These are phyloP conservation scores for Colletotrichum sp. DNA, from an alignment of 2,329 filamentous ascomycete genomes.

Conservation along the genomic window DNA sequence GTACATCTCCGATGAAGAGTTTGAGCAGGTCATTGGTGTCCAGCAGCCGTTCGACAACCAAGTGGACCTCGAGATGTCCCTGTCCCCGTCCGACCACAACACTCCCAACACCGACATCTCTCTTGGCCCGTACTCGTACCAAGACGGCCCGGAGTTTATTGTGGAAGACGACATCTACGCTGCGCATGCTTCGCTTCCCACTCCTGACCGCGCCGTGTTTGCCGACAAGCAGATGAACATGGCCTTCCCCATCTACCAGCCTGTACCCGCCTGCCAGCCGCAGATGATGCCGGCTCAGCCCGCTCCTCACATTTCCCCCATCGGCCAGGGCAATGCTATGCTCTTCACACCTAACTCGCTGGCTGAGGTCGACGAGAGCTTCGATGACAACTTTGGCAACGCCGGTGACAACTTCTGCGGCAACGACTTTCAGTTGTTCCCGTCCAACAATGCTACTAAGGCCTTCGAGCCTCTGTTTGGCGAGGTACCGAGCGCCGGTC, in stretches of 20 bases:
- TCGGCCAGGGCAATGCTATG: slow-evolving; percentile 71
- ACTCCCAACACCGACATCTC: slow-evolving; percentile 49
- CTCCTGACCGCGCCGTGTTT: slow-evolving; percentile 39
- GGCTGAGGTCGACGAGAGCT: slow-evolving; percentile 68
- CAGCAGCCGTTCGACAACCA: slow-evolving; percentile 28
- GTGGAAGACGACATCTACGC: slow-evolving; percentile 69
- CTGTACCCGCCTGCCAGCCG: slow-evolving; percentile 44
- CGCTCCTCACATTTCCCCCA: slow-evolving; percentile 68
- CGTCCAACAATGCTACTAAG: slow-evolving; percentile 43
- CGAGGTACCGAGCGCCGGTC: slow-evolving; percentile 54
- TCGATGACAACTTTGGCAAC: slow-evolving; percentile 55
- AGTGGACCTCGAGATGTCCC: slow-evolving; percentile 47
- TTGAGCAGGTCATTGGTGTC: slow-evolving; percentile 36
- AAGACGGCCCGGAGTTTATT: slow-evolving; percentile 66
- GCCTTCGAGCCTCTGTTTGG: slow-evolving; percentile 53
- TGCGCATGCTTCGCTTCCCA: slow-evolving; percentile 60
- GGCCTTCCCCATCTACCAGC: slow-evolving; percentile 11
- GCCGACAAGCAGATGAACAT: slow-evolving; percentile 18
- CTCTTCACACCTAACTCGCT: slow-evolving; percentile 71
- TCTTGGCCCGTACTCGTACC: slow-evolving; percentile 55
- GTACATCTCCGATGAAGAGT: slow-evolving; percentile 54
- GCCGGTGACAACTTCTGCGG: slow-evolving; percentile 38
- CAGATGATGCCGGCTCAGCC: slow-evolving; percentile 30
- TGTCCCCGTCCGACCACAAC: slow-evolving; percentile 56
- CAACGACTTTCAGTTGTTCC: slow-evolving; percentile 72